phyloP scores from a whole-genome alignment of 352 stramenopile genomes.

The Globisporangium polare region DNA sequence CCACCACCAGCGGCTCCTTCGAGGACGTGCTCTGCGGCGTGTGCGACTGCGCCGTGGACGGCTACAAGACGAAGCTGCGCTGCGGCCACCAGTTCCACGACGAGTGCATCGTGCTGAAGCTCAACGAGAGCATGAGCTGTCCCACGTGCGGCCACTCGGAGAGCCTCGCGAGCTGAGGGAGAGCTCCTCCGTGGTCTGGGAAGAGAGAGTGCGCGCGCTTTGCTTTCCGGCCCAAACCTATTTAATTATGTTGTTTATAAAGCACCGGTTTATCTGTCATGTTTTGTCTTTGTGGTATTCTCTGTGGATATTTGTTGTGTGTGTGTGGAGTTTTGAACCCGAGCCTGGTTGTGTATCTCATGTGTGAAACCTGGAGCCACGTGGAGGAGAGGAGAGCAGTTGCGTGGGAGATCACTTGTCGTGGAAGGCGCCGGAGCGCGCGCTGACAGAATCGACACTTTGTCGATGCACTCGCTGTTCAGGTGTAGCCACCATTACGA shows the following conservation, averaged over 20 bases:
- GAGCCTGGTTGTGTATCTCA: no score
- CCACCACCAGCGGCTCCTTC: constrained; percentile 3
- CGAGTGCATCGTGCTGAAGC: constrained; percentile 36
- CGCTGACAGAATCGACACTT: background rate
- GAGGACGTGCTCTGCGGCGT: constrained; percentile 16
- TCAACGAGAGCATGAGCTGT: constrained; percentile 40
- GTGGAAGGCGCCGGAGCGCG: no score
- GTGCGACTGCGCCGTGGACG: constrained; percentile 17
- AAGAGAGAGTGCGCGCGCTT: no score
- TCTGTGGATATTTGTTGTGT: no score
- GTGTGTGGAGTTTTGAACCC: no score
- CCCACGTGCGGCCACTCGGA: constrained; percentile 24
- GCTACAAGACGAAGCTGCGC: constrained; percentile 22
- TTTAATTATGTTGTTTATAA: constrained; percentile 9
- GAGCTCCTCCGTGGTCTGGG: no score
- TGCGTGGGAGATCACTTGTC: no score
- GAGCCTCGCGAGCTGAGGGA: background rate
- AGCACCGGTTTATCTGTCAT: background rate
- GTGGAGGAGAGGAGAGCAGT: no score
- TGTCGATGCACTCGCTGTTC: background rate
- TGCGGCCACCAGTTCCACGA: constrained; percentile 52
- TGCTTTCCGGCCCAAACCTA: background rate
- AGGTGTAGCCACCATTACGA: background rate
- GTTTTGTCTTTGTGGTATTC: background rate
- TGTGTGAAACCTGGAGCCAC: no score